These are phyloP conservation scores for Telopea speciosissima DNA, from an alignment of 177 flowering plant genomes.

Conservation along the genomic window DNA sequence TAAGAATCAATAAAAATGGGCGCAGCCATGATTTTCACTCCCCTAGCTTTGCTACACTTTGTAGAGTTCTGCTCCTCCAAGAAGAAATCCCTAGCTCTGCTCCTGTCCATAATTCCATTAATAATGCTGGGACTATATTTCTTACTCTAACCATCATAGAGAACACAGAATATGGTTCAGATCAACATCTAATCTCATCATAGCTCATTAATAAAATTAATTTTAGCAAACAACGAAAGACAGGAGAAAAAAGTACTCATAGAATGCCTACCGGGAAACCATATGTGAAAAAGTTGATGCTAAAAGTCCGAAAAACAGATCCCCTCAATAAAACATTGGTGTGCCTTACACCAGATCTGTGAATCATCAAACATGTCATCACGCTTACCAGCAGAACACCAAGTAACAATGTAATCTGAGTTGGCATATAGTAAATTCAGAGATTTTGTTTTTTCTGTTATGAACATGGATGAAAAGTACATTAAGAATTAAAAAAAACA, in stretches of 20 bases:
- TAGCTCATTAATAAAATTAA: neutral
- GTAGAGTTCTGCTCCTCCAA: no score
- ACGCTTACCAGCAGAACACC: conserved; percentile 1
- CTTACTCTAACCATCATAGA: neutral
- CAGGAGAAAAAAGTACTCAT: conserved; percentile 7
- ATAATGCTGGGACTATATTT: neutral
- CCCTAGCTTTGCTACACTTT: no score
- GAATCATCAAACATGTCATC: conserved; percentile 9
- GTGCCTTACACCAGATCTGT: conserved; percentile 89
- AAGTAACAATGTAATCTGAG: neutral
- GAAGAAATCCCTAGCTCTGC: no score
- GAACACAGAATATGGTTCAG: neutral
- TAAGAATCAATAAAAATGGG: no score
- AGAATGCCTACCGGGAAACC: conserved; percentile 84
- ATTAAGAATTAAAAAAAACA: no score
- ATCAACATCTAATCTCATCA: neutral
- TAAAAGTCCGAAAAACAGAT: conserved; percentile 71
- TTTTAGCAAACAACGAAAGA: no score
- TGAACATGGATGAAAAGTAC: neutral
- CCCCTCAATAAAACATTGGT: conserved; percentile 80
- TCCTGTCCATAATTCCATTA: neutral
- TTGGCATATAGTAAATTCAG: neutral
- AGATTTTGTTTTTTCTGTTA: neutral
- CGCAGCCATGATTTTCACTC: no score
- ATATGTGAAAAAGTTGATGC: conserved; percentile 96